Percentiles rank a stretch among this genome's conserved stretches.
phyloP scores from a whole-genome alignment of 306 rosid species.

The Elaeagnus macrophylla region DNA sequence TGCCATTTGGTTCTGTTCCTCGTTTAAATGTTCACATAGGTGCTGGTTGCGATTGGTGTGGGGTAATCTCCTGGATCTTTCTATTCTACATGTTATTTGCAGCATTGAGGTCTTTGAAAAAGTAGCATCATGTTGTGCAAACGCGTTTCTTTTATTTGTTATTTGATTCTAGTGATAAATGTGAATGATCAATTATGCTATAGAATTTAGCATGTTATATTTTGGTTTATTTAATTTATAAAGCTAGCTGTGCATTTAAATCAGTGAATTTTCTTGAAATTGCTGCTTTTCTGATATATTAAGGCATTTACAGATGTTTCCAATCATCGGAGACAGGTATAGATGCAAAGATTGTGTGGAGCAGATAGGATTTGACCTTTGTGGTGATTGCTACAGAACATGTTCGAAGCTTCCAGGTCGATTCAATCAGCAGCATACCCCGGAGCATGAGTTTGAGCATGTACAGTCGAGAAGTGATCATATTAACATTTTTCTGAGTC shows the following conservation, averaged over 20 bases:
- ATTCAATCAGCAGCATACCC: constrained; percentile 83
- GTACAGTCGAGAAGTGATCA: neutral
- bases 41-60: constrained; percentile 79
- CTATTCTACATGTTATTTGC: constrained; percentile 5
- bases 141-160: no score
- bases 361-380: constrained; percentile 64
- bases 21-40: constrained; percentile 31
- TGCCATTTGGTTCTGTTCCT: constrained; percentile 22
- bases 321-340: constrained; percentile 74
- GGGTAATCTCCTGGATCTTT: constrained; percentile 46
- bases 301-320: constrained; percentile 38
- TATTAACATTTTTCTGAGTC: constrained; percentile 19
- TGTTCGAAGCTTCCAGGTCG: constrained; percentile 75
- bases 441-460: constrained; percentile 57
- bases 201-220: neutral
- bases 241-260: neutral
- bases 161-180: neutral
- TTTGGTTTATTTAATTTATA: neutral
- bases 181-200: neutral
- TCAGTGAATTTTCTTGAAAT: neutral
- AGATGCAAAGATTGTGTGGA: constrained; percentile 63
- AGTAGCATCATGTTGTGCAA: no score
- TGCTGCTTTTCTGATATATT: constrained; percentile 5
- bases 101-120: neutral
- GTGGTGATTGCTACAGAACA: constrained; percentile 56